A percentile compares a stretch with the other conserved stretches of the same genome.
Evolutionary conservation across 2,329 filamentous ascomycete genomes (phyloP).

Genomic region (Apiospora phragmitis): DNA sequence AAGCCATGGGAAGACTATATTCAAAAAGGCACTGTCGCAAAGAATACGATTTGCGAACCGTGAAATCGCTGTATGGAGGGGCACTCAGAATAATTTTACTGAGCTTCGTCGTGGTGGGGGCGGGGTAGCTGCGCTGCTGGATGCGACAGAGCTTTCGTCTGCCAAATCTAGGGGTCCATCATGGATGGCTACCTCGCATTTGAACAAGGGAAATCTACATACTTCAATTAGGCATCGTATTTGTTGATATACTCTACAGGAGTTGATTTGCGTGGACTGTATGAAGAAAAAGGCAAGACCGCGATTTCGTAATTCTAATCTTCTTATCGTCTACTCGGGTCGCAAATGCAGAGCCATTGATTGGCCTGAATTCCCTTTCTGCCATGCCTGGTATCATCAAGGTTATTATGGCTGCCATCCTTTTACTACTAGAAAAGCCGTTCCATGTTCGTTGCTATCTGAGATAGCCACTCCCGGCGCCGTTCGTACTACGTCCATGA

Average conservation of each 20-base stretch:
- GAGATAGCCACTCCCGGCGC: background rate
- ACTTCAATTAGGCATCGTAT: too few relatives aligned
- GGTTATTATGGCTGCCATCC: background rate
- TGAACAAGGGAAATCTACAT: too few relatives aligned
- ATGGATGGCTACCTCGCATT: too few relatives aligned
- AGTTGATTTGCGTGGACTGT: background rate
- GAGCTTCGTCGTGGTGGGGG: background rate
- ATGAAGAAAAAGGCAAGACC: background rate
- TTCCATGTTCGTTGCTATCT: too few relatives aligned
- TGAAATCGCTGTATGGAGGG: background rate
- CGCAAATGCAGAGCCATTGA: background rate
- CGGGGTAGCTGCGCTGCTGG: background rate
- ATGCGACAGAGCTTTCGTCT: background rate
- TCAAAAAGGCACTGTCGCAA: background rate
- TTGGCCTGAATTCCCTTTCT: background rate
- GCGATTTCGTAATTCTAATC: too few relatives aligned
- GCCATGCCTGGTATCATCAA: background rate
- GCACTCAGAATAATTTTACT: constrained; percentile 7
- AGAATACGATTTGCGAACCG: background rate
- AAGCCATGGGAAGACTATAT: constrained; percentile 39
- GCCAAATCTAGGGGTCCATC: background rate
- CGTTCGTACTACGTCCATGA: too few relatives aligned
- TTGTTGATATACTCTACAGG: too few relatives aligned
- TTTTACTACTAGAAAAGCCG: too few relatives aligned
- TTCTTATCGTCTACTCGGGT: background rate